phyloP scores from a whole-genome alignment of 768 basidiomycete genomes.

The Clavulina sp. region DNA sequence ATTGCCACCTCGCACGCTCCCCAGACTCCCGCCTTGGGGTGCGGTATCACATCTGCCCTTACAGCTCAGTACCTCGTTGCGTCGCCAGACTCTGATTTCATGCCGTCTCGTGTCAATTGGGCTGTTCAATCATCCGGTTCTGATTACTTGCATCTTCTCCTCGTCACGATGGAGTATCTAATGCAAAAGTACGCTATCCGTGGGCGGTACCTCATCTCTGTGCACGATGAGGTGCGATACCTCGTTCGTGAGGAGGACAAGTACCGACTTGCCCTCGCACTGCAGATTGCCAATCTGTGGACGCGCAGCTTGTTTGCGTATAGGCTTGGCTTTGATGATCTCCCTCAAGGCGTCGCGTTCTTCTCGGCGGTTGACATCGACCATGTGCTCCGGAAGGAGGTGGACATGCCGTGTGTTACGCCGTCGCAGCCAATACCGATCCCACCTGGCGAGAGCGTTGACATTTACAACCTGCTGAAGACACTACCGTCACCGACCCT shows the following conservation, averaged over 20 bases:
- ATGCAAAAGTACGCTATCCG: constrained; percentile 62
- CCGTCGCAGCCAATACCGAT: constrained; percentile 77
- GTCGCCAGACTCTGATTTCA: constrained; percentile 69
- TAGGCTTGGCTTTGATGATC: constrained; percentile 86
- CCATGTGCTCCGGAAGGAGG: constrained; percentile 80
- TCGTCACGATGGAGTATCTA: constrained; percentile 87
- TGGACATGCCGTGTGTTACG: constrained; percentile 88
- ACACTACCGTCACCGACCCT: constrained; percentile 49
- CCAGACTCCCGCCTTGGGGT: constrained; percentile 83
- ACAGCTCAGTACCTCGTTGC: constrained; percentile 74
- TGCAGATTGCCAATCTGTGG: constrained; percentile 95
- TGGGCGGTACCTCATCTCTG: constrained; percentile 88
- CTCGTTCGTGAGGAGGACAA: constrained; percentile 76
- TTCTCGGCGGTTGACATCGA: constrained; percentile 96
- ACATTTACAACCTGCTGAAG: constrained; percentile 44
- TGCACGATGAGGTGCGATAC: constrained; percentile 94
- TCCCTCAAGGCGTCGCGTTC: constrained; percentile 91
- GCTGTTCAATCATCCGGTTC: constrained; percentile 98
- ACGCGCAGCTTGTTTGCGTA: constrained; percentile 81
- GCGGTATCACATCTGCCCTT: constrained; percentile 86
- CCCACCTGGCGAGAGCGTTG: constrained; percentile 71
- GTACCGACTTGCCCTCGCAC: constrained; percentile 77
- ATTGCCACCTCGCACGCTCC: constrained; percentile 79
- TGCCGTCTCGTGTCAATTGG: constrained; percentile 98
- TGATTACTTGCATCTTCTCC: constrained; percentile 91